Base-by-base conservation (phyloP, 78 protist genomes). In the Isochrysis galbana region DNA sequence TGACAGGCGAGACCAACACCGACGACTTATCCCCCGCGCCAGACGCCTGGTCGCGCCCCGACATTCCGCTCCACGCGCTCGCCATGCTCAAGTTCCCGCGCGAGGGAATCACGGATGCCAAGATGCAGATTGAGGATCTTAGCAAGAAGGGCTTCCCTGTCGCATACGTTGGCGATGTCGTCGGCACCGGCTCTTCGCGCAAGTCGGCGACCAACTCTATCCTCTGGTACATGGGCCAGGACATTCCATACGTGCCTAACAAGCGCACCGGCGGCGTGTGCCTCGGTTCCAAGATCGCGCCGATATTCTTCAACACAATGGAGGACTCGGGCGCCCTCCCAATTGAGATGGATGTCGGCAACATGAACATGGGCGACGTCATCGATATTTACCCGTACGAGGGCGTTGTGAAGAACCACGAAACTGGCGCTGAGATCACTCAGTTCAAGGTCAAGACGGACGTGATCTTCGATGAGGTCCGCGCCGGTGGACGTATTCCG, bases 271-370 rank as follows among this genome's bases (percentile, higher is more conserved):
- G 94, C 78, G 94, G 94, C 72, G 90, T 91, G 46, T 91, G 94
- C 90, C 47, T 91, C 78, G 94, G 94, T 2, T 48, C 89, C 38
- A 93, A 93, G 93, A 93, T 93, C 90, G 95, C 95, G 25, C 95
- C 95, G 77, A 93, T 93, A 54, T 93, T 93, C 93, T 93, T 90
- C 90, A 93, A 93, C 90, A 93, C 95, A 47, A 93, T 93, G 95
- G 95, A 93, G 92, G 95, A 93, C 82, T 77, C 92, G 1, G 95
- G 95, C 39, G 93, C 95, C 47, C 91, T 93, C 14, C 95, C 95
- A 22, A 80, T 93, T 88, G 95, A 93, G 84, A 39, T 78, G 70
- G 93, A 90, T 72, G 95, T 93, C 72, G 17, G 34, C 48, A 72
- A 84, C 34, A 0, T 93, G 67, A 80, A 90, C 42, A 93, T 90